Evolutionary conservation across 805 yeast species (phyloP).

Genomic region (Cyberlindnera subsufficiens): DNA sequence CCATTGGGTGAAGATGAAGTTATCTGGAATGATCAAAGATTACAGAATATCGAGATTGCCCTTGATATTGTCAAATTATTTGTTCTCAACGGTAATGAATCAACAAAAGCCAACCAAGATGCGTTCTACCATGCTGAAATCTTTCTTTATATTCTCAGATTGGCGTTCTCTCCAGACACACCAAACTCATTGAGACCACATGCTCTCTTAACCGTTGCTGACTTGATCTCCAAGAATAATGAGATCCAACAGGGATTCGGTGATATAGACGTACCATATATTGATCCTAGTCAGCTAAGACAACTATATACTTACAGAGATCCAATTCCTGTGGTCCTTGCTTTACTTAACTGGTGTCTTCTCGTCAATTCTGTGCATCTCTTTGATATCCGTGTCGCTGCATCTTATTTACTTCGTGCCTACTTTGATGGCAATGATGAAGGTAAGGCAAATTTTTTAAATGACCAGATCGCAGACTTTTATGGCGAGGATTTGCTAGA

Average conservation of each 20-base stretch:
- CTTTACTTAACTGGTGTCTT: slow-evolving; percentile 79
- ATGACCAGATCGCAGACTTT: slow-evolving; percentile 54
- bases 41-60: slow-evolving; percentile 58
- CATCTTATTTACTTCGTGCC: slow-evolving; percentile 60
- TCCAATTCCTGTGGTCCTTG: slow-evolving; percentile 63
- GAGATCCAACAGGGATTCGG: slow-evolving; percentile 67
- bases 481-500: slow-evolving; percentile 14
- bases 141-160: slow-evolving; percentile 55
- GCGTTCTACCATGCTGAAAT: slow-evolving; percentile 56
- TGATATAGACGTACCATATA: slow-evolving; percentile 84
- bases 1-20: slow-evolving; percentile 45
- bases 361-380: slow-evolving; percentile 75
- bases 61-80: slow-evolving; percentile 70
- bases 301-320: slow-evolving; percentile 24
- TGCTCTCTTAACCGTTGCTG: slow-evolving; percentile 73
- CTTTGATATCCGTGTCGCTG: slow-evolving; percentile 75
- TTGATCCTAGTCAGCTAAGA: slow-evolving; percentile 63
- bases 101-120: slow-evolving; percentile 54
- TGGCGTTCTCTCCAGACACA: slow-evolving; percentile 63
- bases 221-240: slow-evolving; percentile 60
- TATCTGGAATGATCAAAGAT: slow-evolving; percentile 74
- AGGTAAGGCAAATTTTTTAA: slow-evolving; percentile 56
- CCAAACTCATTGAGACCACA: slow-evolving; percentile 61
- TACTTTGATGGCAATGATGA: slow-evolving; percentile 60
- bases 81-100: slow-evolving; percentile 67